A percentile compares a stretch with the other conserved stretches of the same genome.
Evolutionary conservation across 768 basidiomycete species (phyloP).

Genomic region (Leucosporidium yakuticum): DNA sequence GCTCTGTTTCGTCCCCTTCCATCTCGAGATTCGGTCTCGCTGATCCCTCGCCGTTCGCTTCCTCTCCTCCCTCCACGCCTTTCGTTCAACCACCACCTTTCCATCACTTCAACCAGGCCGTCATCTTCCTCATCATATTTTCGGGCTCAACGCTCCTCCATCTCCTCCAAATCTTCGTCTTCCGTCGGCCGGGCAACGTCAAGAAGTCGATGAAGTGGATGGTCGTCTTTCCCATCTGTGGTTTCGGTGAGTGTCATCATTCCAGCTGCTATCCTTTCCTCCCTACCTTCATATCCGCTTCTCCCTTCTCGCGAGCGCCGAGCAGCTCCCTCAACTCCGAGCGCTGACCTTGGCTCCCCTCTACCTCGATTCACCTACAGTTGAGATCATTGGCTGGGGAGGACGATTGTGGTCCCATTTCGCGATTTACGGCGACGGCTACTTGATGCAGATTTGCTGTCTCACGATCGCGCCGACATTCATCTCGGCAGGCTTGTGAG

Average conservation of each 20-base stretch:
- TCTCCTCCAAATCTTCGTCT: slow-evolving; percentile 4
- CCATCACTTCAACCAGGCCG: neutral
- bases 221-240: slow-evolving; percentile 5
- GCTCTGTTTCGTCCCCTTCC: neutral
- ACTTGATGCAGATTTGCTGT: slow-evolving; percentile 14
- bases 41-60: neutral
- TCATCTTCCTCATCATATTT: slow-evolving; percentile 12
- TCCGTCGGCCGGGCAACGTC: neutral
- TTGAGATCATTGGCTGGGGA: slow-evolving; percentile 3
- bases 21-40: neutral
- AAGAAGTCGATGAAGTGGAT: slow-evolving; percentile 12
- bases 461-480: slow-evolving; percentile 30
- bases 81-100: neutral
- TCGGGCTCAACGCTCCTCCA: neutral
- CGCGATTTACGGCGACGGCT: neutral
- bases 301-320: too few relatives aligned
- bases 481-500: slow-evolving; percentile 20
- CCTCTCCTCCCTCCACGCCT: neutral
- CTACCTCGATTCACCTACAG: neutral
- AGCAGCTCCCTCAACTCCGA: too few relatives aligned
- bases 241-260: neutral
- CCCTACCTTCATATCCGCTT: too few relatives aligned
- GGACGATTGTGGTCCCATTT: slow-evolving; percentile 8
- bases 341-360: neutral
- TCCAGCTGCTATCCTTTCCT: too few relatives aligned